phyloP scores from a whole-genome alignment of 352 stramenopile genomes.

The Halophytophthora polymorphica region DNA sequence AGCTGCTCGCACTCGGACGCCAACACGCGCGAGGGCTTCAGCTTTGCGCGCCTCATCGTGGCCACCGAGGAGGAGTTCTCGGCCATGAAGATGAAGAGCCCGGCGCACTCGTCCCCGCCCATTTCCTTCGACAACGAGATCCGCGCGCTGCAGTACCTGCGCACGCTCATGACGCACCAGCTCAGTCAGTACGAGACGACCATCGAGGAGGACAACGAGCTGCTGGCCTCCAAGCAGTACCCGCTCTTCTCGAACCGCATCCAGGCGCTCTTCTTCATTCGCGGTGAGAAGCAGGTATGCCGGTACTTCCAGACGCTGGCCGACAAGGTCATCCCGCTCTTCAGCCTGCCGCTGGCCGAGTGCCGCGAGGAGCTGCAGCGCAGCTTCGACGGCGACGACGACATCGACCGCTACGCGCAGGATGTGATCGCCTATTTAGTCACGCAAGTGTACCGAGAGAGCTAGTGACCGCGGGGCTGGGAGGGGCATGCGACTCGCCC shows the following conservation, averaged over 20 bases:
- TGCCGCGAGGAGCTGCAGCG: conserved; percentile 72
- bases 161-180: conserved; percentile 77
- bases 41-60: conserved; percentile 82
- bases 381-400: conserved; percentile 76
- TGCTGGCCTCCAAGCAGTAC: conserved; percentile 77
- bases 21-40: conserved; percentile 85
- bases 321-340: conserved; percentile 82
- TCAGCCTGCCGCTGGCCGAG: conserved; percentile 59
- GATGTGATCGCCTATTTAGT: conserved; percentile 89
- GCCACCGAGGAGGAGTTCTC: conserved; percentile 83
- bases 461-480: conserved; percentile 28
- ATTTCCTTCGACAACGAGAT: conserved; percentile 88
- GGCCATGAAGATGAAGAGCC: conserved; percentile 76
- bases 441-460: conserved; percentile 78
- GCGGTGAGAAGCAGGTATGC: conserved; percentile 87
- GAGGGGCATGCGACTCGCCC: neutral
- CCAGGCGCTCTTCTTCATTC: conserved; percentile 87
- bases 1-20: conserved; percentile 82
- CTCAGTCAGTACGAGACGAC: conserved; percentile 80
- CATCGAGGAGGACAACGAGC: conserved; percentile 84
- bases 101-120: conserved; percentile 69
- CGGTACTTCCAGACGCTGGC: conserved; percentile 77
- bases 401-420: conserved; percentile 82
- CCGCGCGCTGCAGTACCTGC: conserved; percentile 67
- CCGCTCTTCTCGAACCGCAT: conserved; percentile 86